A percentile compares a stretch with the other conserved stretches of the same genome.
These are phyloP conservation scores for Calophaca sinica DNA, from an alignment of 306 rosid genomes.

Conservation along the genomic window DNA sequence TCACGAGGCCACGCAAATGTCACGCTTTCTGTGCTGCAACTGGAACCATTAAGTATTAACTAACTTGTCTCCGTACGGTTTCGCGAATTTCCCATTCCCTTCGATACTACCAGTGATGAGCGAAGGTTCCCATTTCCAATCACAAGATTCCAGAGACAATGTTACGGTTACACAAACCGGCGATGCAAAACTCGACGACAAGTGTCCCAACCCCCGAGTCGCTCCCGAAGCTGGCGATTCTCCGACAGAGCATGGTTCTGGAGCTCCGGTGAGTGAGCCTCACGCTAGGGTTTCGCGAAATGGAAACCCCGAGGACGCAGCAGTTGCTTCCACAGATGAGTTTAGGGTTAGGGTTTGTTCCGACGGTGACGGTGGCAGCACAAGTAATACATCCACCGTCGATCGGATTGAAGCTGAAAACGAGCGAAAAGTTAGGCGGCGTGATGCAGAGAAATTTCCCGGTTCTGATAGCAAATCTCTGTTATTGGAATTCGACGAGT, in stretches of 20 bases:
- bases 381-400: conserved; percentile 43
- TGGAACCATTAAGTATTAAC: conserved; percentile 20
- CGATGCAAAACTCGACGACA: conserved; percentile 42
- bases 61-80: conserved; percentile 47
- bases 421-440: not conserved
- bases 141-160: conserved; percentile 44
- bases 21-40: conserved; percentile 33
- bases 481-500: conserved; percentile 80
- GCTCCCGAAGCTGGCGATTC: conserved; percentile 52
- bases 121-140: conserved; percentile 53
- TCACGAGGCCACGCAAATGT: conserved; percentile 18
- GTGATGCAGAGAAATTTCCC: conserved; percentile 20
- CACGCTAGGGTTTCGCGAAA: conserved; percentile 46
- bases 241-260: conserved; percentile 52
- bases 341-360: conserved; percentile 54
- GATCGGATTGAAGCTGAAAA: conserved; percentile 38
- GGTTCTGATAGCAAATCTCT: conserved; percentile 57
- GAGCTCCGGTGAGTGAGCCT: conserved; percentile 48
- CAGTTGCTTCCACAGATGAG: conserved; percentile 44
- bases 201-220: not conserved
- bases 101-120: conserved; percentile 61
- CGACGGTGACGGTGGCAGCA: conserved; percentile 45
- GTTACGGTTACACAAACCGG: conserved; percentile 41
- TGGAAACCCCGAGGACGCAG: conserved; percentile 52
- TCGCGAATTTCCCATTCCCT: conserved; percentile 25